Evolutionary conservation across 2,329 filamentous ascomycete species (phyloP).

Genomic region (Exserohilum rostratum): DNA sequence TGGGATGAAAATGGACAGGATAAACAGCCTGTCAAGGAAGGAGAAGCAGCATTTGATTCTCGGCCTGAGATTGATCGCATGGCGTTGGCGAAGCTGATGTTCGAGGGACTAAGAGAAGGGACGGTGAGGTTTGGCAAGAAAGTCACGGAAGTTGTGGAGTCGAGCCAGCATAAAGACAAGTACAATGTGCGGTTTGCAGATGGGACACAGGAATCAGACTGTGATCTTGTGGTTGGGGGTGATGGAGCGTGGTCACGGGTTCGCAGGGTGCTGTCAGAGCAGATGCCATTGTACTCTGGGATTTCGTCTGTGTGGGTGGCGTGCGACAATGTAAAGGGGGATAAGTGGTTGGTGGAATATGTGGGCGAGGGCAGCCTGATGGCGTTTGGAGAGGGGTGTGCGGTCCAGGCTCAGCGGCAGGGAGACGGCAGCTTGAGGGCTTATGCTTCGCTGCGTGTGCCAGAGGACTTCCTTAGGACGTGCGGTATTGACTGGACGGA

Average conservation of each 20-base stretch:
- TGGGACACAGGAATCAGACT: constrained; percentile 39
- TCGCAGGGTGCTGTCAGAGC: constrained; percentile 33
- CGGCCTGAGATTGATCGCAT: constrained; percentile 59
- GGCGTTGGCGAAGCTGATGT: constrained; percentile 41
- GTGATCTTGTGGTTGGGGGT: constrained; percentile 56
- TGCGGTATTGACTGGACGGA: constrained; percentile 55
- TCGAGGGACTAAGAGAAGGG: constrained; percentile 53
- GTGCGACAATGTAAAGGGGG: constrained; percentile 53
- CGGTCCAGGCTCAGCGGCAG: constrained; percentile 53
- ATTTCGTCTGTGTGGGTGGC: constrained; percentile 54
- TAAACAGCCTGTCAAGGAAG: constrained; percentile 48
- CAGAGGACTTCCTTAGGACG: constrained; percentile 49
- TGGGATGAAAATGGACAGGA: constrained; percentile 36
- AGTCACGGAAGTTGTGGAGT: constrained; percentile 47
- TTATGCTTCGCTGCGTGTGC: constrained; percentile 46
- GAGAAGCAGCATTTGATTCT: constrained; percentile 32
- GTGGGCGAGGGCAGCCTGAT: constrained; percentile 52
- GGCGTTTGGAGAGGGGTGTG: constrained; percentile 46
- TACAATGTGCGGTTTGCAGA: constrained; percentile 43
- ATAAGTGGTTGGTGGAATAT: constrained; percentile 51
- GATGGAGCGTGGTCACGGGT: constrained; percentile 57
- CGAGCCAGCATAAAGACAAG: constrained; percentile 4
- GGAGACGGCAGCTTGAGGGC: constrained; percentile 58
- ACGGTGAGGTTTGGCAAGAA: constrained; percentile 39
- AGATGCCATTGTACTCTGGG: constrained; percentile 55